These are phyloP conservation scores for Brasenia schreberi DNA, from an alignment of 164 flowering plant species.

Conservation along the genomic window DNA sequence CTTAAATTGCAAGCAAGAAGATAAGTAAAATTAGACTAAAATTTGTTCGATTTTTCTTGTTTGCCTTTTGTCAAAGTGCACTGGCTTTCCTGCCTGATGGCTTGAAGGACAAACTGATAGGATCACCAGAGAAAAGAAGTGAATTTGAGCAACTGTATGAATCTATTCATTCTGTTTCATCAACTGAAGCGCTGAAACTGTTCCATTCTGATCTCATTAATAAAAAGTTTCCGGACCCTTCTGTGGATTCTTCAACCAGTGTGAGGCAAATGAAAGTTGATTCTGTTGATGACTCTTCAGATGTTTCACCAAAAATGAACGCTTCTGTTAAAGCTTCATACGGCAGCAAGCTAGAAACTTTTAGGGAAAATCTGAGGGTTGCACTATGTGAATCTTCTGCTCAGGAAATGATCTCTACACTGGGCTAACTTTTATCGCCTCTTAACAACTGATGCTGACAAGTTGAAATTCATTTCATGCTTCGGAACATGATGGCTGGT, in stretches of 20 bases:
- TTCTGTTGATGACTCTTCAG: neutral
- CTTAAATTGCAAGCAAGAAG: neutral
- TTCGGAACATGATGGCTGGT: neutral
- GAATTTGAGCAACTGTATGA: slow-evolving; percentile 35
- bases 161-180: slow-evolving; percentile 37
- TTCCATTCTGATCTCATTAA: slow-evolving; percentile 27
- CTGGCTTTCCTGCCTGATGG: slow-evolving; percentile 49
- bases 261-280: no score
- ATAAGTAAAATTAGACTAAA: neutral
- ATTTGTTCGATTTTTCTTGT: neutral
- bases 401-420: slow-evolving; percentile 7
- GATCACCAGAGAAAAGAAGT: slow-evolving; percentile 25
- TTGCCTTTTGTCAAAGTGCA: slow-evolving; percentile 26
- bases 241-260: neutral
- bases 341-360: slow-evolving; percentile 18
- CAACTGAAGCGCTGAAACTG: slow-evolving; percentile 37
- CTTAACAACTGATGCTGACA: no score
- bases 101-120: slow-evolving; percentile 40
- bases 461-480: neutral
- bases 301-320: slow-evolving; percentile 1
- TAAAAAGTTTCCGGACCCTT: slow-evolving; percentile 13
- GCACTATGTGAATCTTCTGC: slow-evolving; percentile 33
- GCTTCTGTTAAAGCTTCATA: slow-evolving; percentile 14
- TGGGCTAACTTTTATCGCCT: neutral
- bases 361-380: slow-evolving; percentile 22